Base-by-base conservation (phyloP, 805 yeast species). In the Torulaspora delbrueckii region DNA sequence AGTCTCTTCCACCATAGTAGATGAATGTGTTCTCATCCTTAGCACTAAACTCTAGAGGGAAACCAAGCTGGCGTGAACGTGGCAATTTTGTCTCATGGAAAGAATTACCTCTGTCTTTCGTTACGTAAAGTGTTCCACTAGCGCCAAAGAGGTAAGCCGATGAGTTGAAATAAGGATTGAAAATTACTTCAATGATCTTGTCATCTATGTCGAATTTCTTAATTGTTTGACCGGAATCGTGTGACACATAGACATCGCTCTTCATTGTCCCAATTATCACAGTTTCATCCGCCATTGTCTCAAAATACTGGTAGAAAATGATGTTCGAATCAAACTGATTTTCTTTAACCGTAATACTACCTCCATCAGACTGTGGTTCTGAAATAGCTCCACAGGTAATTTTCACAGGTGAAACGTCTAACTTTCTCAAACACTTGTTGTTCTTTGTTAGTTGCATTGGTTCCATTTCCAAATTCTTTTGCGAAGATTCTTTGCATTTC, bases 31-130 rank as follows among this genome's bases (percentile, higher is more conserved):
- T 65, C 1, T 75, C 58, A 48, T 79, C 73, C 5, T 65, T 66
- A 22, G 81, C 78, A 62, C 84, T 82, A 71, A 88, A 90, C 9
- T 79, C 69, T 32, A 89, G 58, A 1, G 78, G 73, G 34, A 69
- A 55, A 4, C 65, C 65, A 28, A 59, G 43, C 40, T 65, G 65
- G 47, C 70, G 65, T 12, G 81, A 71, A 16, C 77, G 64, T 2
- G 91, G 91, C 6, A 79, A 70, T 5, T 68, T 60, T 31, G 74
- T 57, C 30, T 66, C 64, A 7, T 57, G 52, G 57, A 85, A 87
- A 1, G 73, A 62, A 46, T 68, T 66, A 12, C 86, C 97, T 22
- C 95, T 80, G 62, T 90, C 84, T 3, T 62, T 57, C 1, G 96
- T 83, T 18, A 72, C 60, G 56, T 76, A 82, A 12, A 90, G 66